Evolutionary conservation across 2,329 filamentous ascomycete species (phyloP).

Genomic region (Exophiala alcalophila): DNA sequence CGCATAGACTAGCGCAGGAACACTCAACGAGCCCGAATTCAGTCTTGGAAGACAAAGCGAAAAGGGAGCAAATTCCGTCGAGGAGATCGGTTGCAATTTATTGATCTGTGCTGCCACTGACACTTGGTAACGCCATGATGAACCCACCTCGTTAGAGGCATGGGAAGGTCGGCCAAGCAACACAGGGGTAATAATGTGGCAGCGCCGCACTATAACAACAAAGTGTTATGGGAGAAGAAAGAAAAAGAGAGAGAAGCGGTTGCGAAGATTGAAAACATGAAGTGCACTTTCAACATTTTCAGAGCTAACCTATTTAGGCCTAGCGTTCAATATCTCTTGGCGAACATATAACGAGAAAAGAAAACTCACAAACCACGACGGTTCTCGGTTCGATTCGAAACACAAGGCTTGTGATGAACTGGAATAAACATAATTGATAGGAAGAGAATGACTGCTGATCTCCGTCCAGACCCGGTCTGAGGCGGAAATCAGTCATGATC

Average conservation of each 20-base stretch:
- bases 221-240: slow-evolving; percentile 56
- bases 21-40: slow-evolving; percentile 34
- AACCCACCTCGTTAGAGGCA: slow-evolving; percentile 48
- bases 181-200: slow-evolving; percentile 70
- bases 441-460: slow-evolving; percentile 45
- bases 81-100: slow-evolving; percentile 66
- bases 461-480: slow-evolving; percentile 1
- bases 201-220: slow-evolving; percentile 87
- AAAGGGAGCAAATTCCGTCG: slow-evolving; percentile 31
- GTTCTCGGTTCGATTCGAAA: slow-evolving; percentile 3
- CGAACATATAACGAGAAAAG: slow-evolving; percentile 1
- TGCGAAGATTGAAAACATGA: slow-evolving; percentile 14
- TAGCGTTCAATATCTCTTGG: slow-evolving; percentile 14
- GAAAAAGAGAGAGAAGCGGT: slow-evolving; percentile 36
- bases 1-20: slow-evolving; percentile 33
- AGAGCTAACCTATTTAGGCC: slow-evolving; percentile 3
- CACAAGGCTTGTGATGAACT: slow-evolving; percentile 43
- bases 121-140: too few species aligned
- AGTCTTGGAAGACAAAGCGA: slow-evolving; percentile 8
- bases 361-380: background rate
- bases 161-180: slow-evolving; percentile 65
- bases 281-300: background rate
- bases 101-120: slow-evolving; percentile 77
- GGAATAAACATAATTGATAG: slow-evolving; percentile 42
- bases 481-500: slow-evolving; percentile 18